Percentiles rank a stretch among this genome's conserved stretches.
Evolutionary conservation across 257 asterid genomes (phyloP).

Genomic region (Lantana camara): DNA sequence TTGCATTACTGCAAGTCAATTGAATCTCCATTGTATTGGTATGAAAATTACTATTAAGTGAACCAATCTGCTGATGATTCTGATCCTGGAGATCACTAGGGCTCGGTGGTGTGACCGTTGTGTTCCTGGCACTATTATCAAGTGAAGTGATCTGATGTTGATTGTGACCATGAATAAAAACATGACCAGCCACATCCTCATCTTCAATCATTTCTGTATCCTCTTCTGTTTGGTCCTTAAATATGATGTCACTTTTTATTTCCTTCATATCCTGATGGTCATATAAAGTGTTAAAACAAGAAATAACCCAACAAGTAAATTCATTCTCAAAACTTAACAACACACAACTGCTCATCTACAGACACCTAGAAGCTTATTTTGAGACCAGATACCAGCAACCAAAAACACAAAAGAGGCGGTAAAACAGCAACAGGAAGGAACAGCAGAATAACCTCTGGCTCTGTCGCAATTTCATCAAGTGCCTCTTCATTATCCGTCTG

Average conservation of each 20-base stretch:
- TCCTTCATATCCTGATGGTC: conserved; percentile 44
- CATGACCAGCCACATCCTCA: conserved; percentile 41
- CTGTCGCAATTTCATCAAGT: conserved; percentile 36
- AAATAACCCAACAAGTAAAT: conserved; percentile 13
- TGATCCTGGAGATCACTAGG: conserved; percentile 40
- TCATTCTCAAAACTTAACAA: conserved; percentile 15
- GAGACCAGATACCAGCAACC: conserved; percentile 1
- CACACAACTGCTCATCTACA: not conserved
- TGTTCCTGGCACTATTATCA: conserved; percentile 31
- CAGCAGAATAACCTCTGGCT: conserved; percentile 50
- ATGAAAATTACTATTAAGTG: conserved; percentile 42
- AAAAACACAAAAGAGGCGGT: conserved; percentile 7
- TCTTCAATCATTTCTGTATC: conserved; percentile 35
- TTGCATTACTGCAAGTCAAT: conserved; percentile 37
- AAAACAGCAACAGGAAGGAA: conserved; percentile 6
- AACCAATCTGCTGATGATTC: conserved; percentile 41
- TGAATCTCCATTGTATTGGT: conserved; percentile 48
- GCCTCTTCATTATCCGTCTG: conserved; percentile 44
- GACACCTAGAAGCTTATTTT: not conserved
- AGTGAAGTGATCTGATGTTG: conserved; percentile 39
- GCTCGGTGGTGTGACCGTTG: conserved; percentile 33
- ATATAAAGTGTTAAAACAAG: conserved; percentile 19
- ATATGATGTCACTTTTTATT: conserved; percentile 30
- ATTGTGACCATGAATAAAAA: conserved; percentile 37
- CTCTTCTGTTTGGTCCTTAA: conserved; percentile 36